These are phyloP conservation scores for Xylogone sp. DNA, from an alignment of 2,329 filamentous ascomycete genomes.

Conservation along the genomic window DNA sequence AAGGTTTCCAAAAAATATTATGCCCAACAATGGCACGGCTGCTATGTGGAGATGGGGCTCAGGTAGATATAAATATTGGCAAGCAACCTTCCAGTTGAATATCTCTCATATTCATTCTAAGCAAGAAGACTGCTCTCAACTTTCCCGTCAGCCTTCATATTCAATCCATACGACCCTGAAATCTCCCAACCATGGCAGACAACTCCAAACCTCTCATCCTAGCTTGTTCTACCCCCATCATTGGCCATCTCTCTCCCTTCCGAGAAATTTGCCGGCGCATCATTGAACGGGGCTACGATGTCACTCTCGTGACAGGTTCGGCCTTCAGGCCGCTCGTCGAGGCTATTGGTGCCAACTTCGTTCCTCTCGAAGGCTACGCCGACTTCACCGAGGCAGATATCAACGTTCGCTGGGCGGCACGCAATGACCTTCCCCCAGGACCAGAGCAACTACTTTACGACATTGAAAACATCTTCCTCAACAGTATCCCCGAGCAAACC, in stretches of 20 bases:
- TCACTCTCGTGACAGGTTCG: slow-evolving; percentile 37
- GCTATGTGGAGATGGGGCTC: too few species aligned
- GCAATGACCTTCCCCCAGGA: slow-evolving; percentile 15
- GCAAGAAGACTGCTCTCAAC: too few species aligned
- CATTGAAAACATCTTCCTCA: slow-evolving; percentile 31
- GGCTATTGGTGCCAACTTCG: slow-evolving; percentile 34
- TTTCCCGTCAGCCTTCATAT: too few species aligned
- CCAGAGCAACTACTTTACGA: slow-evolving; percentile 29
- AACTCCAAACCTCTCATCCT: slow-evolving; percentile 5
- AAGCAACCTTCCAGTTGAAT: too few species aligned
- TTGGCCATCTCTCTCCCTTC: slow-evolving; percentile 16
- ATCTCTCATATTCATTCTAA: too few species aligned
- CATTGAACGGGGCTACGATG: slow-evolving; percentile 34
- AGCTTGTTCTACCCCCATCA: slow-evolving; percentile 5
- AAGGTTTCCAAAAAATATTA: too few species aligned
- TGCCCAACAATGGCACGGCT: too few species aligned
- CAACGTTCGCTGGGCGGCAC: slow-evolving; percentile 15
- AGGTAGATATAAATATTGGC: too few species aligned
- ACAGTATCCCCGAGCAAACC: slow-evolving; percentile 29
- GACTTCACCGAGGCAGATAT: slow-evolving; percentile 23
- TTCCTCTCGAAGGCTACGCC: slow-evolving; percentile 23
- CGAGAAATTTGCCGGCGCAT: slow-evolving; percentile 14
- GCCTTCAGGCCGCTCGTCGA: slow-evolving; percentile 32
- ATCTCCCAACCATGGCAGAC: slow-evolving; percentile 2
- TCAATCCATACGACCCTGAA: too few species aligned